phyloP scores from a whole-genome alignment of 1,284 basidiomycete genomes.

The Agroathelia rolfsii region DNA sequence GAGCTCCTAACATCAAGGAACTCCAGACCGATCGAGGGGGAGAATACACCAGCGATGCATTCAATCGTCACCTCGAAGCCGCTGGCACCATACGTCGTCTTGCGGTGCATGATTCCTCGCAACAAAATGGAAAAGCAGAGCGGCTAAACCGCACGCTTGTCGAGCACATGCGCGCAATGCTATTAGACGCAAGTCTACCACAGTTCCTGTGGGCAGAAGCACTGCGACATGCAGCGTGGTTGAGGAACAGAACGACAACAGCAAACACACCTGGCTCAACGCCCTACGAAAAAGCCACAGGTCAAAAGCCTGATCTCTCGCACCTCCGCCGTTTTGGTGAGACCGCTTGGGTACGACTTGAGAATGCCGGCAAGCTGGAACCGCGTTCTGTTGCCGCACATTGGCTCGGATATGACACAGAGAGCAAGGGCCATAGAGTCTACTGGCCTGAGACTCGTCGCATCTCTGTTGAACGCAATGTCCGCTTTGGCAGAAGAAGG shows the following conservation, averaged over 20 bases:
- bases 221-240: slow-evolving; percentile 17
- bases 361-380: slow-evolving; percentile 19
- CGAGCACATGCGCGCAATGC: slow-evolving; percentile 17
- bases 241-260: slow-evolving; percentile 23
- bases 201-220: slow-evolving; percentile 24
- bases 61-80: slow-evolving; percentile 16
- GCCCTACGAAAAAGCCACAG: slow-evolving; percentile 19
- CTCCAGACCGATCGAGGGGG: slow-evolving; percentile 21
- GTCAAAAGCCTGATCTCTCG: slow-evolving; percentile 19
- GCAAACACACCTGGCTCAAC: slow-evolving; percentile 18
- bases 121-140: slow-evolving; percentile 26
- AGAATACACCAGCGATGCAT: slow-evolving; percentile 19
- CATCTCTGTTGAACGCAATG: slow-evolving; percentile 24
- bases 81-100: slow-evolving; percentile 20
- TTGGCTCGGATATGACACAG: slow-evolving; percentile 22
- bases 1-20: slow-evolving; percentile 12
- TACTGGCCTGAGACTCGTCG: slow-evolving; percentile 23
- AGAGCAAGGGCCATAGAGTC: slow-evolving; percentile 21
- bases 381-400: slow-evolving; percentile 15
- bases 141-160: slow-evolving; percentile 21
- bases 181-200: slow-evolving; percentile 17
- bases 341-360: slow-evolving; percentile 15
- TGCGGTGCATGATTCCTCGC: slow-evolving; percentile 25
- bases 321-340: slow-evolving; percentile 16
- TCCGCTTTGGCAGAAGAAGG: slow-evolving; percentile 15